Evolutionary conservation across 176 grass and related monocot species (phyloP).

Genomic region (Chloris gayana): DNA sequence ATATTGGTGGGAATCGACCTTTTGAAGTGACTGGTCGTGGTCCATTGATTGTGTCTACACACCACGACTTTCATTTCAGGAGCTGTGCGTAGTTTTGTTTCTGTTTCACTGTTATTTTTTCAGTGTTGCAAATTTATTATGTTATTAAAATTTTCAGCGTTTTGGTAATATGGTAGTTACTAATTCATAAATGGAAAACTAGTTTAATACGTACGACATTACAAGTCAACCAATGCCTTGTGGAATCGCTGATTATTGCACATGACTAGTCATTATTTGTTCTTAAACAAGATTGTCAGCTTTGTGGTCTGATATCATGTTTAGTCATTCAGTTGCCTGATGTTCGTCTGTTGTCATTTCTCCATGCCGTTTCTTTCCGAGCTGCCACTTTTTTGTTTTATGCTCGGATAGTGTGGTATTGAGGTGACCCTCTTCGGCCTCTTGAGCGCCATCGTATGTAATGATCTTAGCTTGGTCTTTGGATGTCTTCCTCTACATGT

Average conservation of each 20-base stretch:
- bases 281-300: not conserved
- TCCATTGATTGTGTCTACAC: slow-evolving; percentile 25
- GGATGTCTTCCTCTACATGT: too few species aligned
- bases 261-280: not conserved
- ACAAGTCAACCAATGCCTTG: not conserved
- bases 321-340: too few species aligned
- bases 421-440: too few species aligned
- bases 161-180: slow-evolving; percentile 6
- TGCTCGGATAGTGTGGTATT: not conserved
- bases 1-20: slow-evolving; percentile 44
- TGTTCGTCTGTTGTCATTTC: too few species aligned
- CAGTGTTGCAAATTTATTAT: slow-evolving; percentile 19
- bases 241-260: not conserved
- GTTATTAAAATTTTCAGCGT: not conserved
- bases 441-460: too few species aligned
- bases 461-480: too few species aligned
- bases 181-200: slow-evolving; percentile 16
- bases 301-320: not conserved
- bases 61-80: slow-evolving; percentile 23
- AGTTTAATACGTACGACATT: not conserved
- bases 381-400: not conserved
- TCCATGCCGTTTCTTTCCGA: not conserved
- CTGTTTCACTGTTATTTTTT: slow-evolving; percentile 1
- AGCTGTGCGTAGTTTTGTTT: slow-evolving; percentile 12
- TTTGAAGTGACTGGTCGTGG: slow-evolving; percentile 19